Base-by-base conservation (phyloP, 805 yeast species). In the Yarrowia sp. region DNA sequence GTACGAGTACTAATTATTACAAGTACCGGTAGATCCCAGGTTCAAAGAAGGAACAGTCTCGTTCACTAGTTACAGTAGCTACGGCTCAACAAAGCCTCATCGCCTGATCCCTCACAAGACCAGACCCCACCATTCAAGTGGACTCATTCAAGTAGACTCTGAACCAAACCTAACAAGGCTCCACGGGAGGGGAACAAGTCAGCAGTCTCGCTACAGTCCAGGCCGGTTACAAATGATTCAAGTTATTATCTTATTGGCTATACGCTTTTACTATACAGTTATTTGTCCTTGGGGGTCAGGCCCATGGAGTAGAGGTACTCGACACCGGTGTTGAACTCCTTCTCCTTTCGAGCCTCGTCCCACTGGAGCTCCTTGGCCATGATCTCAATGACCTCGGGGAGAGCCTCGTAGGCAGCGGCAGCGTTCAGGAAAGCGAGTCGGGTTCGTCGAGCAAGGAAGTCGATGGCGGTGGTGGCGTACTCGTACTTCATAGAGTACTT, bases 351-450 rank as follows among this genome's bases (percentile, higher is more conserved):
- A 14, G 76, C 78, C 44, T 78, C 78, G 67, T 78, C 79, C 98
- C 98, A 92, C 51, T 81, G 76, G 65, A 88, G 80, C 73, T 88
- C 94, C 59, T 82, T 78, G 67, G 85, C 91, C 94, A 92, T 88
- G 66, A 90, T 81, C 68, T 88, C 87, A 58, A 88, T 91, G 36
- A 93, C 96, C 65, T 86, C 87, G 65, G 90, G 96, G 62, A 92
- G 85, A 14, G 96, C 88, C 58, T 77, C 79, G 66, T 85, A 76
- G 13, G 97, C 97, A 66, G 87, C 90, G 73, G 84, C 84, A 41
- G 94, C 89, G 76, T 92, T 92, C 72, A 92, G 80, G 78, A 91
- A 93, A 2, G 97, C 96, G 72, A 90, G 84, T 76, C 98, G 85
- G 61, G 93, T 86, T 80, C 98, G 87, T 80, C 97, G 87, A 62